These are phyloP conservation scores for Plasmodiophora brassicae DNA, from an alignment of 208 protist genomes.

Conservation along the genomic window DNA sequence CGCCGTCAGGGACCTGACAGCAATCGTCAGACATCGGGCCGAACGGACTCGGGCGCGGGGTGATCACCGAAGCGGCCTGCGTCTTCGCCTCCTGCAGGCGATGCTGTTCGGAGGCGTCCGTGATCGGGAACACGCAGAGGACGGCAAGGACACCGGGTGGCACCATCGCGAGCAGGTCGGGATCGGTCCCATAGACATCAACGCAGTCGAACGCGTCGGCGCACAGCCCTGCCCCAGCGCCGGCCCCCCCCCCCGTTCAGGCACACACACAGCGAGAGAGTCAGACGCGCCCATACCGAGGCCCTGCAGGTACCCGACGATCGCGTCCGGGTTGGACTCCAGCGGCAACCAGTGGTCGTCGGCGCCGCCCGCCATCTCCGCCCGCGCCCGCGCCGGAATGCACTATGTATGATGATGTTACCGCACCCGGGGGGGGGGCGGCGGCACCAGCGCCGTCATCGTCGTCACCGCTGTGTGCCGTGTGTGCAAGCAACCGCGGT, in stretches of 20 bases:
- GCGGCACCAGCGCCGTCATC: no score
- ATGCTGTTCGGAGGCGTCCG: neutral
- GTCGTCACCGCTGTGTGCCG: no score
- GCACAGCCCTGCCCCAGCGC: neutral
- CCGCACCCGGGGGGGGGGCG: no score
- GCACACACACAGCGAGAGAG: neutral
- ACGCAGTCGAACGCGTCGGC: neutral
- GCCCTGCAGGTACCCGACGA: neutral
- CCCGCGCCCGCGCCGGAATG: no score
- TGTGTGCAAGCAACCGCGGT: no score
- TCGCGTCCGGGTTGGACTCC: slow-evolving; percentile 39
- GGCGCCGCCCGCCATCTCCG: neutral
- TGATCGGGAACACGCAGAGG: slow-evolving; percentile 31
- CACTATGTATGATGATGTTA: no score
- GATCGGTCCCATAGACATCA: slow-evolving; percentile 33
- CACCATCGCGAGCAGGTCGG: slow-evolving; percentile 27
- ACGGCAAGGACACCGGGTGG: slow-evolving; percentile 10
- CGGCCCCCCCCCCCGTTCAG: neutral
- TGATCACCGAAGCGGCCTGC: neutral
- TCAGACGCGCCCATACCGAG: slow-evolving; percentile 10
- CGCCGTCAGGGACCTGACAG: neutral
- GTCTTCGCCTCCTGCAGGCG: neutral
- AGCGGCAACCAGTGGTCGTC: slow-evolving; percentile 36
- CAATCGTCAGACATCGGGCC: neutral
- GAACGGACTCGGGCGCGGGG: neutral